Conservation (phyloP, 352 stramenopile species). For the Globisporangium carolinianum region DNA sequence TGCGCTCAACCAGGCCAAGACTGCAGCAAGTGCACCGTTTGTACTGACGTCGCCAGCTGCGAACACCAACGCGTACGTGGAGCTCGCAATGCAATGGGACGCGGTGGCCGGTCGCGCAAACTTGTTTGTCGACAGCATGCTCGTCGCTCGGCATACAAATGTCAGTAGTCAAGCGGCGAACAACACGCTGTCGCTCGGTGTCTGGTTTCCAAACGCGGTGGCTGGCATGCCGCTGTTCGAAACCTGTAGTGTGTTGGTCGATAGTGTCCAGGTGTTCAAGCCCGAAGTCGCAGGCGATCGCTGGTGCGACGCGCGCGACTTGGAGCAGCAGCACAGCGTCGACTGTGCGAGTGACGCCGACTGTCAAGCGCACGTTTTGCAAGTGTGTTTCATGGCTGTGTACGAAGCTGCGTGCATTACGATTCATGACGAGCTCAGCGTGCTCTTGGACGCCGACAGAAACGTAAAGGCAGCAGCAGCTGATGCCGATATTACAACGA, state of each 20-base stretch:
- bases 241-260: slow-evolving; percentile 39
- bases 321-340: background rate
- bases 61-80: slow-evolving; percentile 18
- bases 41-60: slow-evolving; percentile 17
- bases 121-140: slow-evolving; percentile 48
- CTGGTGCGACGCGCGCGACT: slow-evolving; percentile 39
- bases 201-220: slow-evolving; percentile 67
- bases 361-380: slow-evolving; percentile 35
- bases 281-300: slow-evolving; percentile 41
- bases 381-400: slow-evolving; percentile 58
- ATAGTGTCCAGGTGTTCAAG: slow-evolving; percentile 50
- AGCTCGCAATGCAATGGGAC: slow-evolving; percentile 65
- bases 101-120: slow-evolving; percentile 43
- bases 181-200: slow-evolving; percentile 36
- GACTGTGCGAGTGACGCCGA: background rate
- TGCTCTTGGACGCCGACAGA: background rate
- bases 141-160: slow-evolving; percentile 33
- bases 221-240: slow-evolving; percentile 50
- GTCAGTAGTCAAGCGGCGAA: background rate
- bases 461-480: background rate
- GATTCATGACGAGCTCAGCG: slow-evolving; percentile 6
- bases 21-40: slow-evolving; percentile 21
- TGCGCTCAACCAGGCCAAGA: slow-evolving; percentile 47
- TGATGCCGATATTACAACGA: background rate
- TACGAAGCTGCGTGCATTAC: slow-evolving; percentile 40